Conservation (phyloP, 1,284 basidiomycete genomes). For the Sanghuangporus weigelae region DNA sequence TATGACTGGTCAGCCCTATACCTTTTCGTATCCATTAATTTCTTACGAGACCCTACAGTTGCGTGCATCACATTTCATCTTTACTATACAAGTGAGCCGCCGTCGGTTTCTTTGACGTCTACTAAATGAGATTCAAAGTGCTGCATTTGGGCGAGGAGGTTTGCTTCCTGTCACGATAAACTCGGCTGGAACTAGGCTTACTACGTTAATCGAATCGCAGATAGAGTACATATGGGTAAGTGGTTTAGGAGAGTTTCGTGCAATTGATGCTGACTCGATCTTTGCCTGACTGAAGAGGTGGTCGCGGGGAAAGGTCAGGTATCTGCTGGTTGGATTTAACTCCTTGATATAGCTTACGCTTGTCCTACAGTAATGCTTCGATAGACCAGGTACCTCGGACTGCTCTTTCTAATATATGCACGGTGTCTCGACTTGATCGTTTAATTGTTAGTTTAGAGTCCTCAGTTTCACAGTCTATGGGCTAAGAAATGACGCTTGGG, state of each 20-base stretch:
- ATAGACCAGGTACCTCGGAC: not conserved
- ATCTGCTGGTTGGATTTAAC: not conserved
- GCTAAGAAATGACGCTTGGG: not conserved
- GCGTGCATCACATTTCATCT: not conserved
- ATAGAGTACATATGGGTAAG: not conserved
- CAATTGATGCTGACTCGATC: not conserved
- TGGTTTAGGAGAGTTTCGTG: not conserved
- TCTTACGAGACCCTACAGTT: not conserved
- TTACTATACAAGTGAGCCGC: not conserved
- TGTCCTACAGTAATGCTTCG: not conserved
- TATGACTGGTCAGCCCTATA: too few relatives aligned
- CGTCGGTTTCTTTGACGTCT: not conserved
- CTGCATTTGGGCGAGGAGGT: not conserved
- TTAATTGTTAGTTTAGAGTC: not conserved
- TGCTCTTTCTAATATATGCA: not conserved
- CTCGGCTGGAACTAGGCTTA: not conserved
- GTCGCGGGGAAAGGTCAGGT: constrained; percentile 1
- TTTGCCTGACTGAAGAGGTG: not conserved
- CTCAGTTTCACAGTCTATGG: not conserved
- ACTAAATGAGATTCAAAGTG: not conserved
- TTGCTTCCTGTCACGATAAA: not conserved
- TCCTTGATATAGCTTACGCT: too few relatives aligned
- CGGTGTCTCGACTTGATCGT: not conserved
- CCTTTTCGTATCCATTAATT: too few relatives aligned
- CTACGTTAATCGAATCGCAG: not conserved